Evolutionary conservation across 2,329 filamentous ascomycete species (phyloP).

Genomic region (Cladosporium phlei): DNA sequence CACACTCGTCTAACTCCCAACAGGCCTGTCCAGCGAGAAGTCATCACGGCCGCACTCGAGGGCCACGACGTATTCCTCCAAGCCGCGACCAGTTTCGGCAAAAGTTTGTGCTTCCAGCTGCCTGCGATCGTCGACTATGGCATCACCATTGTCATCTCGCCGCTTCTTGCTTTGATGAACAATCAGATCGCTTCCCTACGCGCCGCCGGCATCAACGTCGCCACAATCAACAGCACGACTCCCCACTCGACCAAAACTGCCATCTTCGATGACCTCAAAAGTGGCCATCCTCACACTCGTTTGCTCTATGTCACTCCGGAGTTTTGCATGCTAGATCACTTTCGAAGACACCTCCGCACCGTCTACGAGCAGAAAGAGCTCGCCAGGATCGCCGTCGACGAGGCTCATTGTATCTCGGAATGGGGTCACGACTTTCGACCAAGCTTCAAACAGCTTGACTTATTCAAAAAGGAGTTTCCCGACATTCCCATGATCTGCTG

Average conservation of each 20-base stretch:
- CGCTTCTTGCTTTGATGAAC: slow-evolving; percentile 85
- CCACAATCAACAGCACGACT: slow-evolving; percentile 82
- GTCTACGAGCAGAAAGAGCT: slow-evolving; percentile 79
- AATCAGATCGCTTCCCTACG: slow-evolving; percentile 84
- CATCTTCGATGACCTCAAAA: slow-evolving; percentile 77
- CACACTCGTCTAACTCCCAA: not conserved
- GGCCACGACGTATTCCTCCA: slow-evolving; percentile 91
- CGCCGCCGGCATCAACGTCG: slow-evolving; percentile 69
- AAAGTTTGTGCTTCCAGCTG: slow-evolving; percentile 88
- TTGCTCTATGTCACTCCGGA: slow-evolving; percentile 94
- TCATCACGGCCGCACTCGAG: slow-evolving; percentile 74
- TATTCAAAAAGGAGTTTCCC: slow-evolving; percentile 77
- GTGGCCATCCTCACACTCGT: slow-evolving; percentile 76
- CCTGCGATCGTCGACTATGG: slow-evolving; percentile 84
- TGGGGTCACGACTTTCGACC: slow-evolving; percentile 98
- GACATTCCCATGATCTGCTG: slow-evolving; percentile 87
- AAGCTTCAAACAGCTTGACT: slow-evolving; percentile 79
- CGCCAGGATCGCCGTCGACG: slow-evolving; percentile 83
- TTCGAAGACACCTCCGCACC: slow-evolving; percentile 67
- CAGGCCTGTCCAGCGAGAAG: slow-evolving; percentile 80
- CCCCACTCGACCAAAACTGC: slow-evolving; percentile 57
- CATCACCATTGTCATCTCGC: slow-evolving; percentile 87
- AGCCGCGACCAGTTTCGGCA: slow-evolving; percentile 85
- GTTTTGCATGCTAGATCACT: slow-evolving; percentile 70
- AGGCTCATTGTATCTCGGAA: slow-evolving; percentile 95